Percentiles rank a stretch among this genome's conserved stretches.
phyloP scores from a whole-genome alignment of 2,329 filamentous ascomycete species.

The Podosphaera xanthii region DNA sequence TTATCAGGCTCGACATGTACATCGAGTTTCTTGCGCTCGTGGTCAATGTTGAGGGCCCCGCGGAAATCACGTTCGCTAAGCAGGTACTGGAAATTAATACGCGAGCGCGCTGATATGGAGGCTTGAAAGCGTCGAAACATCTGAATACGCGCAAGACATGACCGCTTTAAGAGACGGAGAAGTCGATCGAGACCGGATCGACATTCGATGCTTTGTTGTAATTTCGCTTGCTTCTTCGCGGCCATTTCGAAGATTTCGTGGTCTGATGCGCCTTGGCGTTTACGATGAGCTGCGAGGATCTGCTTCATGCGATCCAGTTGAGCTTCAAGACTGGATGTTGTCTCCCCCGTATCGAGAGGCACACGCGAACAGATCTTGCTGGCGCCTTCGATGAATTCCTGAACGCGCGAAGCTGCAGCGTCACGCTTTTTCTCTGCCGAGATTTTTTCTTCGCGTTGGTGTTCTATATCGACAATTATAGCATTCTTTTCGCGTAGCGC shows the following conservation, averaged over 20 bases:
- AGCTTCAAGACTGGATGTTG: constrained; percentile 28
- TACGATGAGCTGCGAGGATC: constrained; percentile 34
- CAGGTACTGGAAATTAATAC: constrained; percentile 69
- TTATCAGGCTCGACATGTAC: constrained; percentile 52
- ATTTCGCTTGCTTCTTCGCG: constrained; percentile 18
- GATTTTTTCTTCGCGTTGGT: constrained; percentile 23
- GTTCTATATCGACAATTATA: constrained; percentile 28
- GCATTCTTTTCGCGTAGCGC: constrained; percentile 38
- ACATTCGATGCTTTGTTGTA: constrained; percentile 21
- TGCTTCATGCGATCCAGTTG: constrained; percentile 31
- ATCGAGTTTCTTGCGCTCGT: constrained; percentile 49
- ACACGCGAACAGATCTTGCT: constrained; percentile 31
- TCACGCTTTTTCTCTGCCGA: constrained; percentile 25
- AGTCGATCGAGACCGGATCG: constrained; percentile 23
- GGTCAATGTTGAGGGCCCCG: constrained; percentile 58
- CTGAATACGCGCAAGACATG: constrained; percentile 44
- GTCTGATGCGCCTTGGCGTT: constrained; percentile 37
- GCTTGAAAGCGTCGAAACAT: constrained; percentile 68
- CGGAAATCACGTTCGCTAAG: constrained; percentile 77
- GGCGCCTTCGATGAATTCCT: constrained; percentile 32
- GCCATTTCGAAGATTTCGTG: constrained; percentile 34
- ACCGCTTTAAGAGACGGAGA: constrained; percentile 25
- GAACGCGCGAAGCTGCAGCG: constrained; percentile 24
- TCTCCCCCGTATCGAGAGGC: constrained; percentile 40
- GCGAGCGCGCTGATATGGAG: constrained; percentile 65